Evolutionary conservation across 441 rosid species (phyloP), one percentile per base, ranked within the genome.

Genomic region (Croton setiger): DNA sequence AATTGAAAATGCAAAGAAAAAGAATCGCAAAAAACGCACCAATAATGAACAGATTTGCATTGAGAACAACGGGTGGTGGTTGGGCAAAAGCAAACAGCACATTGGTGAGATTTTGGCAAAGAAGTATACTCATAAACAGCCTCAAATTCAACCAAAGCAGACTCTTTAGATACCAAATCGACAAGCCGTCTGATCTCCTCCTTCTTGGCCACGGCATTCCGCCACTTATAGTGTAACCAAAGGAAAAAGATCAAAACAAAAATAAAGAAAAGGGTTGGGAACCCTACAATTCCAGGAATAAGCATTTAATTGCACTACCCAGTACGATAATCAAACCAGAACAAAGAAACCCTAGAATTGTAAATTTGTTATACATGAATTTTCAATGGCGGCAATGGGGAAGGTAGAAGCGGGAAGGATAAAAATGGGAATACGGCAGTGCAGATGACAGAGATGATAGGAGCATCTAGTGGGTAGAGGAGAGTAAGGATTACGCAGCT

Each of bases 11-110:
- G 15, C 43, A 15, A 45, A 4, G 33, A 45, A 12, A 39, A 48
- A 53, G 27, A 20, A 75, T 56, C 61, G 68, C 51, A 55, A 62
- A 66, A 39, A 74, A 66, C 75, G 33, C 81, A 93, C 98, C 98
- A 93, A 79, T 93, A 93, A 83, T 91, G 82, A 65, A 86, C 85
- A 65, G 90, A 77, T 80, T 90, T 93, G 87, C 98, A 93, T 79
- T 85, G 82, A 60, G 98, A 85, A 87, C 98, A 93, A 72, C 96
- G 96, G n/a, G 96, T 93, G 67, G 87, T 93, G 49, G 97, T 82
- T 33, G 96, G 90, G 77, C 79, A 69, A 59, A 75, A 83, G 80
- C 98, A 93, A 54, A 72, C 83, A 43, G 94, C 97, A 78, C 98
- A 93, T 14, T 68, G 72, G 14, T 60, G 58, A 5, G 41, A 23